phyloP scores from a whole-genome alignment of 176 grass and related monocot species.

The Avena eriantha region DNA sequence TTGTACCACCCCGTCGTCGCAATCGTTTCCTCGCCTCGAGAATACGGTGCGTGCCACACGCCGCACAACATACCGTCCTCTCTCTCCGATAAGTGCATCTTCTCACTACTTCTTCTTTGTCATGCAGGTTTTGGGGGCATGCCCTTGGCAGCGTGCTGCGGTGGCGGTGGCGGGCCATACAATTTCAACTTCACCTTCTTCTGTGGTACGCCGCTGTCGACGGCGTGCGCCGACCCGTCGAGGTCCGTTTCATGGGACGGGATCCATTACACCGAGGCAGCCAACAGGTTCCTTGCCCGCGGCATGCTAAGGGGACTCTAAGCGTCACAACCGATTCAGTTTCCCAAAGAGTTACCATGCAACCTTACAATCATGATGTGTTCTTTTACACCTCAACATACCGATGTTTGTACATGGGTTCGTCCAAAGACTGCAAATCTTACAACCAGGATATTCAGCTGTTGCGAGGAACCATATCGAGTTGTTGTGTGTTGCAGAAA shows the following conservation, averaged over 20 bases:
- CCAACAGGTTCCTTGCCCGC: not conserved
- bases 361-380: no score
- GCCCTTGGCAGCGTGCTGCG: not conserved
- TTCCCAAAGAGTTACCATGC: no score
- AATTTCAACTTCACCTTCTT: not conserved
- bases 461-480: no score
- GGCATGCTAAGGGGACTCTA: not conserved
- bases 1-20: constrained; percentile 46
- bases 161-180: not conserved
- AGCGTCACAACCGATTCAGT: no score
- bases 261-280: constrained; percentile 10
- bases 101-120: no score
- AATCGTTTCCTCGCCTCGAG: constrained; percentile 20
- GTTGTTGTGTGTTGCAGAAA: no score
- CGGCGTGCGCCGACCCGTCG: not conserved
- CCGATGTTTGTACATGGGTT: no score
- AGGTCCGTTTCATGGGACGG: not conserved
- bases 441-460: no score
- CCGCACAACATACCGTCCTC: no score
- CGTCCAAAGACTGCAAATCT: no score
- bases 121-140: not conserved
- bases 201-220: not conserved
- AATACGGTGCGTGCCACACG: not conserved
- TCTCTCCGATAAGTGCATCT: no score
- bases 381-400: no score